phyloP scores from a whole-genome alignment of 2,329 filamentous ascomycete genomes.

The Chrysoporthe austroafricana region DNA sequence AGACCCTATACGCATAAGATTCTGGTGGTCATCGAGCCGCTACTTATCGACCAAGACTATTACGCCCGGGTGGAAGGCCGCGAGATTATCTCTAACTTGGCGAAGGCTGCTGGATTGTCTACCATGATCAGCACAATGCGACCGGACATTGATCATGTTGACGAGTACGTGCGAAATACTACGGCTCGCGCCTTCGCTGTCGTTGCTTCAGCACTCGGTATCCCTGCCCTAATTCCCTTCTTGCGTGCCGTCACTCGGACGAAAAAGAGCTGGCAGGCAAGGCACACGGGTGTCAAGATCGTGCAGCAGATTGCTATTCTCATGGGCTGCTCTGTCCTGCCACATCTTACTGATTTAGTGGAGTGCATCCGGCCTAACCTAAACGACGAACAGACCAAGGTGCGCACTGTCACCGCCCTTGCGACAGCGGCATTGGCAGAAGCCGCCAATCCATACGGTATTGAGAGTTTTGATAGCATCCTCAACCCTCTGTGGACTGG shows the following conservation, averaged over 20 bases:
- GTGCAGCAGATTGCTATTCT: conserved; percentile 98
- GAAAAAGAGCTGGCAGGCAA: conserved; percentile 98
- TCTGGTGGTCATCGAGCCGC: conserved; percentile 95
- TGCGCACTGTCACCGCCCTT: conserved; percentile 92
- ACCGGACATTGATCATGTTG: conserved; percentile 96
- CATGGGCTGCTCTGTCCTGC: conserved; percentile 96
- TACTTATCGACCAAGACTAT: conserved; percentile 99
- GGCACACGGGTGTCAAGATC: conserved; percentile 98
- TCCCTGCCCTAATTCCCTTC: conserved; percentile 93
- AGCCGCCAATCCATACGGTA: conserved; percentile 97
- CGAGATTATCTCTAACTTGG: conserved; percentile 97
- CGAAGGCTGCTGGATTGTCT: conserved; percentile 93
- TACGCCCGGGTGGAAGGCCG: conserved; percentile 97
- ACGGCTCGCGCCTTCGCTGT: conserved; percentile 97
- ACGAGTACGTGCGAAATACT: conserved; percentile 98
- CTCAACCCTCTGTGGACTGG: conserved; percentile 97
- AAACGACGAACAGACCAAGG: conserved; percentile 97
- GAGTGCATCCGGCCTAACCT: conserved; percentile 96
- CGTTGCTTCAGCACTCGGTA: conserved; percentile 93
- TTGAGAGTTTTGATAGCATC: conserved; percentile 98
- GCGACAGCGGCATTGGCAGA: conserved; percentile 94
- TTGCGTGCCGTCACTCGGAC: conserved; percentile 93
- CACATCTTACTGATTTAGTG: conserved; percentile 92
- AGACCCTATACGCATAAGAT: conserved; percentile 98
- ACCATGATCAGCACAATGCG: conserved; percentile 99